Base-by-base conservation (phyloP, 2,329 filamentous ascomycete genomes). In the Phaeosphaeriaceae sp. region DNA sequence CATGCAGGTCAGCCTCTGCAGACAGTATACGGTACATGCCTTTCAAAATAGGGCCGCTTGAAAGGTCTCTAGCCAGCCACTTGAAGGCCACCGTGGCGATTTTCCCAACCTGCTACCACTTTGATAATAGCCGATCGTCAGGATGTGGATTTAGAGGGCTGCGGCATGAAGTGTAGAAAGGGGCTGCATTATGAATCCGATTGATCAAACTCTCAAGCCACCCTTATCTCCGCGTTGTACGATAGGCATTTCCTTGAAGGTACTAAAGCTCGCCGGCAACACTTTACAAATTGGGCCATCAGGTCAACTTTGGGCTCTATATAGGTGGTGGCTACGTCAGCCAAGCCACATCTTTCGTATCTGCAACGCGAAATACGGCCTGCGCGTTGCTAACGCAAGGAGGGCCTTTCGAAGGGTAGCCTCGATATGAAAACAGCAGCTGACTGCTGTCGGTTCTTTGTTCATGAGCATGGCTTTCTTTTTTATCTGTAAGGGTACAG, bases 51-150 rank as follows among this genome's bases (percentile, higher is more conserved):
- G 17, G 38, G 42, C 6, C 32, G 4, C 18, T 21, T 17, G 43
- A 34, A 33, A 36, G 15, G 16, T 23, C n/a, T 33, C 38, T 40
- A 16, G 20, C 18, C 32, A 37, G 20, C 28, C 16, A 45, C 36
- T 47, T 56, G 51, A 35, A 46, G 44, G 50, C 48, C 39, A 46
- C 33, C 40, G 17, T 40, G 32, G 37, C 35, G 43, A 56, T 56
- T n/a, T 39, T 23, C n/a, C 42, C n/a, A 43, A 11, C 36, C 39
- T 32, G 42, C n/a, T 36, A 34, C 39, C 16, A 23, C 23, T 37
- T 46, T 20, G 16, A 37, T 45, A 18, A 18, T 42, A 34, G n/a
- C 21, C 37, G 44, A 29, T 40, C 43, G 47, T 53, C 44, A 52
- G 34, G n/a, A 35, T 37, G 21, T 21, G n/a, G 48, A 37, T 37